Percentiles rank a stretch among this genome's conserved stretches.
These are phyloP conservation scores for Xanthoparmelia taractica DNA, from an alignment of 495 filamentous ascomycete species.

Conservation along the genomic window DNA sequence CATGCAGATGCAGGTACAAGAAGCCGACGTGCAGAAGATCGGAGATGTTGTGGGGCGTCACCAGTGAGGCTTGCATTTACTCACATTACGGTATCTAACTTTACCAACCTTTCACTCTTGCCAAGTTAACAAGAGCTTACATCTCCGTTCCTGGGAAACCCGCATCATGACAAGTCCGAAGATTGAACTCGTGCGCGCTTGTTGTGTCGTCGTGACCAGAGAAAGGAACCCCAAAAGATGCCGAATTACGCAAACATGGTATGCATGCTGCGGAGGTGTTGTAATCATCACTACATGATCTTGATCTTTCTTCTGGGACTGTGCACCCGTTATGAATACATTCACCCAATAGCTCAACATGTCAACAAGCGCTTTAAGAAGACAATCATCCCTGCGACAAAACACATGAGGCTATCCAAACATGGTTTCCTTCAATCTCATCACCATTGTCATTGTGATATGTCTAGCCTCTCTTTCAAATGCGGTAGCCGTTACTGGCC, in stretches of 20 bases:
- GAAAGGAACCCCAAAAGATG: too few species aligned
- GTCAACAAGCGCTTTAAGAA: neutral
- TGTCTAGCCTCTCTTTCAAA: slow-evolving; percentile 7
- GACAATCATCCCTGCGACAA: neutral
- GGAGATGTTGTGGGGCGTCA: neutral
- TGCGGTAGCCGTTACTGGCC: slow-evolving; percentile 25
- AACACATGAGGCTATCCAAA: neutral
- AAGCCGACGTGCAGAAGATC: neutral
- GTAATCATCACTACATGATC: neutral
- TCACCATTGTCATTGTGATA: slow-evolving; percentile 6
- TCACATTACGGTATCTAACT: too few species aligned
- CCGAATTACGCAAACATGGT: neutral
- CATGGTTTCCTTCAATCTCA: neutral
- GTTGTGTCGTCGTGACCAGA: neutral
- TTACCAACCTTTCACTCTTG: too few species aligned
- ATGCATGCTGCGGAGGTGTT: neutral
- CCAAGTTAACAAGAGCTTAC: too few species aligned
- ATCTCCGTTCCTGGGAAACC: neutral
- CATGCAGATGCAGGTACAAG: slow-evolving; percentile 11
- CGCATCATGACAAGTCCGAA: neutral
- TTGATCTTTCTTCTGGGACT: neutral
- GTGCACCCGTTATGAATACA: neutral
- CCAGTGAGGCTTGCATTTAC: neutral
- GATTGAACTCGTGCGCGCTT: neutral
- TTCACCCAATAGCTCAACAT: neutral